Evolutionary conservation across 495 filamentous ascomycete species (phyloP), one percentile per base, ranked within the genome.

Genomic region (Neurospora sp.): DNA sequence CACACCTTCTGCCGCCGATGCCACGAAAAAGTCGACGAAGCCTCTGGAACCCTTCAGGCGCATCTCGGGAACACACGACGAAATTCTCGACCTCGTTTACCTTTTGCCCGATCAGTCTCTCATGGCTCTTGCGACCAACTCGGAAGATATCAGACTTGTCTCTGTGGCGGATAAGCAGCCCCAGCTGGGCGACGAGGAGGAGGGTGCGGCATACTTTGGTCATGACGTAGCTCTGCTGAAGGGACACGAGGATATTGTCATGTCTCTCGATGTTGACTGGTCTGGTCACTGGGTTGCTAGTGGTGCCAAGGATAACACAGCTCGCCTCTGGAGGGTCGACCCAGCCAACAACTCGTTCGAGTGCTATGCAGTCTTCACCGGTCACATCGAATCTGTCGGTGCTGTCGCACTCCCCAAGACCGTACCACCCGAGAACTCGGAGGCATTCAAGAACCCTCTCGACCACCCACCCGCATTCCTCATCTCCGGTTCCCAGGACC

Each of bases 261-360:
- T 99, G 82, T 96, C 93, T 72, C 83, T 99, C 39, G 94, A 97
- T 82, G 90, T 92, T 23, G 96, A 98, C 81, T 97, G 93, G 93
- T 97, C 96, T 6, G 96, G 96, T 10, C 89, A 93, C 79, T 99
- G 96, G 96, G 88, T 99, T 70, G 96, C 92, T 39, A 97, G 94
- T 39, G 96, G 94, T 48, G 92, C 94, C 7, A 99, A 98, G 84
- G 96, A 99, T 80, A 98, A 98, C 77, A 93, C 92, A 3, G 95
- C 94, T 23, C 90, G 93, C 71, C 84, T 99, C 31, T 99, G 96
- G 96, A 86, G 91, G 39, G 85, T 98, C 66, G 96, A 99, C 81
- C 90, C 92, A 11, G 86, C 86, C 4, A 90, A 87, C 38, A 87
- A 88, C 46, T 91, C 91, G 1, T 98, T 92, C 79, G 87, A 84